These are phyloP conservation scores for Gyromitra esculenta DNA, from an alignment of 2,329 filamentous ascomycete genomes.

Conservation along the genomic window DNA sequence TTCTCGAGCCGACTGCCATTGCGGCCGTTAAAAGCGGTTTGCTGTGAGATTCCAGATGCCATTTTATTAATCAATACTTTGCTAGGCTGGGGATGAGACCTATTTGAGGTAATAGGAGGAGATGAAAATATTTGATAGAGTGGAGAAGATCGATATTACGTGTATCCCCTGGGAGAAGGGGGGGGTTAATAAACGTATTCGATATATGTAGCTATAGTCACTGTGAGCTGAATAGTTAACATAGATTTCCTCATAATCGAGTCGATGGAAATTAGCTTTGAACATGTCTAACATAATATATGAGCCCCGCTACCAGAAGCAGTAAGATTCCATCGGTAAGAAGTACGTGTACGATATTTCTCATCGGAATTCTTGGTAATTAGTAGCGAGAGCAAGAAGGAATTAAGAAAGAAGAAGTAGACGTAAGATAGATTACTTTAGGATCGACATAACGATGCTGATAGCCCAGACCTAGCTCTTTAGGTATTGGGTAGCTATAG, in stretches of 20 bases:
- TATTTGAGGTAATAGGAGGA: background rate
- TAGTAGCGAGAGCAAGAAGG: conserved; percentile 18
- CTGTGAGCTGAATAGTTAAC: background rate
- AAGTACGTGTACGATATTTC: conserved; percentile 24
- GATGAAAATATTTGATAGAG: background rate
- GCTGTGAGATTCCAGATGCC: conserved; percentile 24
- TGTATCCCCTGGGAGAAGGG: too few species aligned
- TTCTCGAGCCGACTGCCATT: conserved; percentile 62
- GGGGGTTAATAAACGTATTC: background rate
- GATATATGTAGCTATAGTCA: conserved; percentile 6
- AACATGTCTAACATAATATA: background rate
- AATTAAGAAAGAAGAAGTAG: conserved; percentile 1
- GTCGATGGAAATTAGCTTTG: background rate
- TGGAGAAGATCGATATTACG: background rate
- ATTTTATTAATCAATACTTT: conserved; percentile 20
- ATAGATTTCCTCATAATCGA: too few species aligned
- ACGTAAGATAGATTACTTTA: conserved; percentile 15
- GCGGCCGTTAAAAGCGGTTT: conserved; percentile 46
- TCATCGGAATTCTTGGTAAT: background rate
- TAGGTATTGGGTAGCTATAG: background rate
- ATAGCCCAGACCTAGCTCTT: background rate
- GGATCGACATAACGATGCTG: conserved; percentile 2
- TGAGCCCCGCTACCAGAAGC: conserved; percentile 7
- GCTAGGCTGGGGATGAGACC: background rate
- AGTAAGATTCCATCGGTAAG: conserved; percentile 14